A percentile compares a stretch with the other conserved stretches of the same genome.
These are phyloP conservation scores for Cyberlindnera xylosilytica DNA, from an alignment of 805 yeast genomes.

Conservation along the genomic window DNA sequence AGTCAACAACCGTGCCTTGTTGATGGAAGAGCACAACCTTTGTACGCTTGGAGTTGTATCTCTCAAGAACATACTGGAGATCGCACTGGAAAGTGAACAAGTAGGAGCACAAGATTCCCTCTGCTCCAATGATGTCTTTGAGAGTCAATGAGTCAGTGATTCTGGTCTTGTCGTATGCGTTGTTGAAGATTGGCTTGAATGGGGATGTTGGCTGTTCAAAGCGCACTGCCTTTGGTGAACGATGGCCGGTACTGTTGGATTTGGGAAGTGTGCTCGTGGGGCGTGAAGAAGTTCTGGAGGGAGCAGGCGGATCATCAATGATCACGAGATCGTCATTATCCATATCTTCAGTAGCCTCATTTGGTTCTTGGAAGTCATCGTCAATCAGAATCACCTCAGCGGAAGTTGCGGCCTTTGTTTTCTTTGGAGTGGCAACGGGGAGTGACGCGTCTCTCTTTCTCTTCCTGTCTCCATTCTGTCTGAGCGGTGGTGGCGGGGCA, in stretches of 20 bases:
- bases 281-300: neutral
- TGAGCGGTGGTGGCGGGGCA: no score
- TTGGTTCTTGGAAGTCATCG: neutral
- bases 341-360: neutral
- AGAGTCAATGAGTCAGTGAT: conserved; percentile 26
- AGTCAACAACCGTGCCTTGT: conserved; percentile 28
- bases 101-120: conserved; percentile 34
- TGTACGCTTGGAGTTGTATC: conserved; percentile 21
- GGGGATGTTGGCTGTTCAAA: conserved; percentile 11
- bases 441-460: neutral
- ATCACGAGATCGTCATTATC: neutral
- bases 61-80: conserved; percentile 29
- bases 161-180: conserved; percentile 14
- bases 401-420: neutral
- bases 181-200: conserved; percentile 22
- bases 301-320: neutral
- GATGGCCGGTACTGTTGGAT: no score
- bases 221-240: neutral
- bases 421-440: neutral
- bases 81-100: conserved; percentile 50
- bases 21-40: conserved; percentile 31
- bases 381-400: neutral
- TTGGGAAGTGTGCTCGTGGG: no score
- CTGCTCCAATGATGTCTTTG: conserved; percentile 32
- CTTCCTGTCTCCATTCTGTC: neutral